phyloP scores from a whole-genome alignment of 345 rosid species.

The Firmiana major region DNA sequence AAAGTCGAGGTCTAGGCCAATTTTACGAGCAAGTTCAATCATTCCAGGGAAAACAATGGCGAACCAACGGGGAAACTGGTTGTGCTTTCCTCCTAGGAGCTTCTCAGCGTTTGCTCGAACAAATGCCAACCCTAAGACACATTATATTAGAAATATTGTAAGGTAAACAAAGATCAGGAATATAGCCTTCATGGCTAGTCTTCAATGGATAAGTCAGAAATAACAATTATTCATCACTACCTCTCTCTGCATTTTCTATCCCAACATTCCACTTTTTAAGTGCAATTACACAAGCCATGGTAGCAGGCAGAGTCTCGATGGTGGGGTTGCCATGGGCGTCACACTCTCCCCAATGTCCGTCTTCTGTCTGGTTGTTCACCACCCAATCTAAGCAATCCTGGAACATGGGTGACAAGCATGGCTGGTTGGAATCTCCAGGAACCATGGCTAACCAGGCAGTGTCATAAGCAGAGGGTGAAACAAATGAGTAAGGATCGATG shows the following conservation, averaged over 20 bases:
- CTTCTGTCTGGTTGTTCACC: constrained; percentile 34
- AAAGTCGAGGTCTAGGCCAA: constrained; percentile 33
- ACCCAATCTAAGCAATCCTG: constrained; percentile 56
- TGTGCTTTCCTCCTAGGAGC: constrained; percentile 21
- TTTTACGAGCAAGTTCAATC: constrained; percentile 39
- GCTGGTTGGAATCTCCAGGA: background rate
- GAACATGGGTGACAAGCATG: constrained; percentile 38
- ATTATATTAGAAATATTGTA: no score
- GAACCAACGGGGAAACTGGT: constrained; percentile 51
- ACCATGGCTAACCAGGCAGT: constrained; percentile 12
- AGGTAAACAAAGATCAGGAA: background rate
- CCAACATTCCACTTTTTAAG: constrained; percentile 53
- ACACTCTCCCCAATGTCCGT: constrained; percentile 38
- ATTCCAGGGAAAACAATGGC: constrained; percentile 42
- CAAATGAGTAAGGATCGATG: constrained; percentile 7
- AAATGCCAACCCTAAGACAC: constrained; percentile 35
- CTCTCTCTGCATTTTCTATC: constrained; percentile 22
- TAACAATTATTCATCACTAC: constrained; percentile 16
- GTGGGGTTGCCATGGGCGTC: constrained; percentile 25
- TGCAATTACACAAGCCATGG: constrained; percentile 51
- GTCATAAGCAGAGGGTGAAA: constrained; percentile 8
- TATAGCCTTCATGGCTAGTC: no score
- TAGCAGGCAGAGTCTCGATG: constrained; percentile 42
- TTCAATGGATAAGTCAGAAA: no score
- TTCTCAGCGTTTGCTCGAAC: constrained; percentile 32